Conservation (phyloP, 2,329 filamentous ascomycete genomes). For the Colletotrichum somersetense region DNA sequence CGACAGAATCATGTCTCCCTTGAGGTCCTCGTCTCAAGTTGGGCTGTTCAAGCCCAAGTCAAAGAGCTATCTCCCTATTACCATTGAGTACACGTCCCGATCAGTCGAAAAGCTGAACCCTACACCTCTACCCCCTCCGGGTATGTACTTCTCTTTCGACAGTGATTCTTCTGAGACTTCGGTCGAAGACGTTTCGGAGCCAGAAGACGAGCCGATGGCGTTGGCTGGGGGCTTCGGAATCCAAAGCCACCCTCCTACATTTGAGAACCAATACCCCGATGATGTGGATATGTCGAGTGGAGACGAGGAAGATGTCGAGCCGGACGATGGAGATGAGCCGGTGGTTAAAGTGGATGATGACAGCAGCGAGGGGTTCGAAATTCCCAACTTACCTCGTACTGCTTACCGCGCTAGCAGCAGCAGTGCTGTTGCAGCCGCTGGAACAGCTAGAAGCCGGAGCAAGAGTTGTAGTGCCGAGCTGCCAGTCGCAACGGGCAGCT, state of each 20-base stretch:
- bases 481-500: slow-evolving; percentile 50
- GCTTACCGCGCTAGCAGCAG: slow-evolving; percentile 41
- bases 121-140: slow-evolving; percentile 64
- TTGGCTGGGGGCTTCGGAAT: slow-evolving; percentile 47
- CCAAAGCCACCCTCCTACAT: slow-evolving; percentile 52
- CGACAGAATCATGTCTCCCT: slow-evolving; percentile 56
- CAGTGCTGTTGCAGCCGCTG: slow-evolving; percentile 52
- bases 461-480: slow-evolving; percentile 50
- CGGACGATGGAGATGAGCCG: slow-evolving; percentile 41
- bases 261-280: slow-evolving; percentile 56
- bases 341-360: slow-evolving; percentile 16
- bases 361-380: slow-evolving; percentile 32
- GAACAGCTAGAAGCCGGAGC: slow-evolving; percentile 48
- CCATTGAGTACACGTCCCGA: slow-evolving; percentile 61
- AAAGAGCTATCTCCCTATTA: slow-evolving; percentile 44
- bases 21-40: slow-evolving; percentile 53
- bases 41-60: slow-evolving; percentile 19
- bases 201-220: slow-evolving; percentile 48
- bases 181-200: slow-evolving; percentile 48
- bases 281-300: slow-evolving; percentile 56
- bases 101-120: slow-evolving; percentile 60
- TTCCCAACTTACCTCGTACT: slow-evolving; percentile 44
- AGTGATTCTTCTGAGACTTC: slow-evolving; percentile 51
- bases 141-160: slow-evolving; percentile 65
- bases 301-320: slow-evolving; percentile 50